Evolutionary conservation across 768 basidiomycete genomes (phyloP).

Genomic region (Russula griseocarnosa): DNA sequence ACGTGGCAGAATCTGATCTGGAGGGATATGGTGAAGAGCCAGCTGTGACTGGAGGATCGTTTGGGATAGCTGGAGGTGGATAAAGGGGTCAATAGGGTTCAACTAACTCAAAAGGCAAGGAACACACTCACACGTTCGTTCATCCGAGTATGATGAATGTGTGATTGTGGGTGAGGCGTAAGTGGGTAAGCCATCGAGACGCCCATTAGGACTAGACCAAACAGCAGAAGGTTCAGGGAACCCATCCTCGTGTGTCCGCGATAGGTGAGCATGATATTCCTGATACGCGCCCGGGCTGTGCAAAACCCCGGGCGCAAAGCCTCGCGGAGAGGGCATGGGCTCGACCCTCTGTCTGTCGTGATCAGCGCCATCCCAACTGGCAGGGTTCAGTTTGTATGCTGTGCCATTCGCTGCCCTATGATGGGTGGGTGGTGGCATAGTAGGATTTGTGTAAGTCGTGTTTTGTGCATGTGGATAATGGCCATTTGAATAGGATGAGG

Average conservation of each 20-base stretch:
- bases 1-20: constrained; percentile 23
- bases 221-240: constrained; percentile 31
- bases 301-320: constrained; percentile 11
- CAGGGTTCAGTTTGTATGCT: constrained; percentile 56
- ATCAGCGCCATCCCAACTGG: constrained; percentile 51
- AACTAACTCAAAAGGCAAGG: constrained; percentile 12
- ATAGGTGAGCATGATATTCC: constrained; percentile 28
- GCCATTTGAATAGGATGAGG: constrained; percentile 8
- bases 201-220: constrained; percentile 37
- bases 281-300: constrained; percentile 31
- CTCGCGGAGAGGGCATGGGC: constrained; percentile 20
- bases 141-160: constrained; percentile 50
- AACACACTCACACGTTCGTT: constrained; percentile 51
- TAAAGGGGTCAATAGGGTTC: constrained; percentile 20
- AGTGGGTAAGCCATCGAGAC: constrained; percentile 33
- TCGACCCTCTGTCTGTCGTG: constrained; percentile 33
- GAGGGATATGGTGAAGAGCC: constrained; percentile 20
- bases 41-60: constrained; percentile 11
- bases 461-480: constrained; percentile 16
- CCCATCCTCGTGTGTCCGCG: constrained; percentile 27
- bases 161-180: constrained; percentile 45
- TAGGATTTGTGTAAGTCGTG: constrained; percentile 27
- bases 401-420: constrained; percentile 16
- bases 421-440: constrained; percentile 24
- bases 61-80: constrained; percentile 24